Evolutionary conservation across 2,329 filamentous ascomycete species (phyloP), one percentile per base, ranked within the genome.

Genomic region (Fragosphaeria purpurea): DNA sequence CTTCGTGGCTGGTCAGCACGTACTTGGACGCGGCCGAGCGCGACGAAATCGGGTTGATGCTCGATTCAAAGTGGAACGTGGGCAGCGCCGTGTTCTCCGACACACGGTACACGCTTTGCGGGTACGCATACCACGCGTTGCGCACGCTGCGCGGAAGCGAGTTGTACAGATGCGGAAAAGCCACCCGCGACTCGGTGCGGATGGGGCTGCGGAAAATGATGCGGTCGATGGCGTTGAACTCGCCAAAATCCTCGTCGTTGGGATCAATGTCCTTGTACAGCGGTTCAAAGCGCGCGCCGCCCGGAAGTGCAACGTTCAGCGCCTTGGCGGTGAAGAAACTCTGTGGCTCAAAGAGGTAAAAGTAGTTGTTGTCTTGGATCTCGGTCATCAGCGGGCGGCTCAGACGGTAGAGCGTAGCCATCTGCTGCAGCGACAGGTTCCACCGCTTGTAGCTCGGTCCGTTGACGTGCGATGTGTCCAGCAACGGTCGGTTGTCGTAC

Each of bases 161-260:
- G 65, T 98, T 98, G 72, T 98, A 98, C 6, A 98, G 75, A 65
- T 85, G 96, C 0, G 93, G 93, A 65, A 88, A 97, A 1, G 89
- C 89, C 42, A 98, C 93, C 44, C 91, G 83, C 62, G 94, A 96
- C 68, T 98, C 93, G 7, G 91, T 98, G 59, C 91, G 83, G 57
- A 97, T 94, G 1, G 91, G 90, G 44, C 86, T 85, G 57, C 93
- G 86, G 76, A 98, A 98, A 59, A 98, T 98, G 68, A 98, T 98
- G 59, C 94, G 88, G 63, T 98, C 93, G 60, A 98, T 98, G 37
- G 93, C 93, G 63, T 98, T 98, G 76, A 98, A 98, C 68, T 98
- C 93, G 68, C 93, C 93, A 68, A 98, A 98, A 63, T 98, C 93
- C 67, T 98, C 93, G 59, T 97, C 91, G 60, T 98, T 98, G 2